Conservation (phyloP, 257 asterid genomes). For the Gentiana macrophylla region DNA sequence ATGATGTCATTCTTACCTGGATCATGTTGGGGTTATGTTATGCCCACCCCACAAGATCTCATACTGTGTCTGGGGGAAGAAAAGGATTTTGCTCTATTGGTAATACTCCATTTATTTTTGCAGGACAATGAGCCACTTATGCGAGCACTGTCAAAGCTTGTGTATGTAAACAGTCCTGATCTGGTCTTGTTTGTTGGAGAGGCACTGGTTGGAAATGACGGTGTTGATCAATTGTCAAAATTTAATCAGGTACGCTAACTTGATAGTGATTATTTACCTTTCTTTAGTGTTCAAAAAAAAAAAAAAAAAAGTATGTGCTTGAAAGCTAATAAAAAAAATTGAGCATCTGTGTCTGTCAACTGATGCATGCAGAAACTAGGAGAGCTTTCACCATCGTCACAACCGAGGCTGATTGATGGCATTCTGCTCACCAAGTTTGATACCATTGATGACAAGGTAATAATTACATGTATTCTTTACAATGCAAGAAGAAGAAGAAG, state of each 20-base stretch:
- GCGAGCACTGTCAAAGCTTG: slow-evolving; percentile 96
- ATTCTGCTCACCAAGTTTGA: slow-evolving; percentile 92
- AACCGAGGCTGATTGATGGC: slow-evolving; percentile 88
- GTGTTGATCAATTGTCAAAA: slow-evolving; percentile 85
- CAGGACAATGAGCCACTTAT: slow-evolving; percentile 97
- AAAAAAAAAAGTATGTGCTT: not conserved
- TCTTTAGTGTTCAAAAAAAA: no score
- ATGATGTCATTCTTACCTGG: no score
- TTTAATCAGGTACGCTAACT: slow-evolving; percentile 60
- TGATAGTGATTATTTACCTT: not conserved
- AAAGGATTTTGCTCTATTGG: not conserved
- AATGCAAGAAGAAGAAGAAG: not conserved
- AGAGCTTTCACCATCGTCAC: slow-evolving; percentile 74
- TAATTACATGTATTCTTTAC: not conserved
- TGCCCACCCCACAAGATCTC: no score
- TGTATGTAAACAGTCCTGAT: slow-evolving; percentile 76
- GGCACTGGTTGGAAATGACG: slow-evolving; percentile 97
- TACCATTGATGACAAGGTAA: slow-evolving; percentile 92
- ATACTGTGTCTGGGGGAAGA: not conserved
- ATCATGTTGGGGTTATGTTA: no score
- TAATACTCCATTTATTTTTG: not conserved
- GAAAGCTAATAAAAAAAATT: not conserved
- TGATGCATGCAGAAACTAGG: slow-evolving; percentile 64
- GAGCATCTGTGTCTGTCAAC: slow-evolving; percentile 5
- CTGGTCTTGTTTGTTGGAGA: slow-evolving; percentile 89